Base-by-base conservation (phyloP, 345 rosid genomes). In the Bruguiera sexangula region DNA sequence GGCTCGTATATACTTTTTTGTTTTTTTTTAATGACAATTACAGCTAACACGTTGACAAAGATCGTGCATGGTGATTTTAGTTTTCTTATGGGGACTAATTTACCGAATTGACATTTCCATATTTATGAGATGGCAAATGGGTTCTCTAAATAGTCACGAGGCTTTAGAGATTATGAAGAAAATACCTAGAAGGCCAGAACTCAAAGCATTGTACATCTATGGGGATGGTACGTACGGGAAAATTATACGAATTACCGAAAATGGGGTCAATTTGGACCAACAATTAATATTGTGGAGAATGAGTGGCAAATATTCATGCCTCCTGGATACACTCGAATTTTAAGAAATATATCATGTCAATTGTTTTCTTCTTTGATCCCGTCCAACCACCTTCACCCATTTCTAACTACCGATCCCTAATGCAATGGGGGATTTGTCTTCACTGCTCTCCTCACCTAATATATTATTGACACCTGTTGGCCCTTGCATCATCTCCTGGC, bases 361-460 rank as follows among this genome's bases (percentile, higher is more conserved):
- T 70, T 63, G 73, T 62, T 80, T 78, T 72, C 67, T 69, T 81
- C 60, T 27, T 57, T 67, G 73, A 76, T 78, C 71, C 62, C 69
- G 84, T 56, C 94, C 97, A 91, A 89, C 98, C 87, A 93, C 96
- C 92, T 89, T 86, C 91, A 93, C 88, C 98, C 89, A 89, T 86
- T 86, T 83, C 88, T 83, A 93, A 88, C 98, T 78, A 87, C 93
- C 95, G 70, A 77, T 78, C 68, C 70, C 78, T 70, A 67, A 74
- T 75, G 82, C 78, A 85, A 78, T 75, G 71, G 61, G 71, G 86
- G 80, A 78, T 73, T 65, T 75, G 22, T 67, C 60, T 68, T 62
- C 66, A 65, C 72, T 20, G 24, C 16, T 57, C 26, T 51, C 3
- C 60, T 53, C 61, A 50, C 60, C 69, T 19, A 72, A 43, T 69